Evolutionary conservation across 495 filamentous ascomycete species (phyloP), one percentile per base, ranked within the genome.

Genomic region (Aspergillus mulundensis): DNA sequence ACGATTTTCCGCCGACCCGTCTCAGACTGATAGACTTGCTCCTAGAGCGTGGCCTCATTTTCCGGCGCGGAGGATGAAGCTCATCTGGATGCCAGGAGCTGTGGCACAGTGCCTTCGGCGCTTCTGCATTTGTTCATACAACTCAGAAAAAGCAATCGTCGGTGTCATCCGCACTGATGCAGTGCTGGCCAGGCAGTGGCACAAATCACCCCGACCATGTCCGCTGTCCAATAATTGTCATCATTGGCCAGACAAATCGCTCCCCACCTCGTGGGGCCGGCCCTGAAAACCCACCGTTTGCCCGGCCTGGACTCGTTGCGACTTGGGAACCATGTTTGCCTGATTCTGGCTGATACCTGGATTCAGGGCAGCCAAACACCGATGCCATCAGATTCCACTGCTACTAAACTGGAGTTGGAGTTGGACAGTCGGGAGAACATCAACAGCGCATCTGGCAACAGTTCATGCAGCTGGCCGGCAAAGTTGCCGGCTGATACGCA

Each of bases 21-120:
- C 55, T 61, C 59, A 54, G 51, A 53, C 54, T 51, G 47, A 56
- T 55, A 15, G 5, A 19, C 10, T 36, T 10, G 32, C 28, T 38
- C 25, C 45, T 56, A 40, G 24, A 41, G 6, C 10, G 16, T 49
- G 25, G 21, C 25, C 41, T n/a, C 45, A 18, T 19, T 39, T 48
- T 39, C 1, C n/a, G n/a, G 30, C n/a, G 25, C 32, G 46, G 46
- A 38, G 32, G 47, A 38, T n/a, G 19, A 40, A 39, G 21, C 18
- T 38, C 18, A 21, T 15, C 11, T 18, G 30, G 32, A 40, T 25
- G 48, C 48, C 19, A 38, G 47, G 46, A 32, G 32, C 34, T 40
- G 20, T 40, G 48, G 34, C 32, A 25, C 2, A 25, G 43, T 39
- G 12, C 20, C 24, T 50, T 50, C 20, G 21, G 43, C 20, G 43